Percentiles rank a stretch among this genome's conserved stretches.
These are phyloP conservation scores for Cucumis hystrix DNA, from an alignment of 306 rosid species.

Conservation along the genomic window DNA sequence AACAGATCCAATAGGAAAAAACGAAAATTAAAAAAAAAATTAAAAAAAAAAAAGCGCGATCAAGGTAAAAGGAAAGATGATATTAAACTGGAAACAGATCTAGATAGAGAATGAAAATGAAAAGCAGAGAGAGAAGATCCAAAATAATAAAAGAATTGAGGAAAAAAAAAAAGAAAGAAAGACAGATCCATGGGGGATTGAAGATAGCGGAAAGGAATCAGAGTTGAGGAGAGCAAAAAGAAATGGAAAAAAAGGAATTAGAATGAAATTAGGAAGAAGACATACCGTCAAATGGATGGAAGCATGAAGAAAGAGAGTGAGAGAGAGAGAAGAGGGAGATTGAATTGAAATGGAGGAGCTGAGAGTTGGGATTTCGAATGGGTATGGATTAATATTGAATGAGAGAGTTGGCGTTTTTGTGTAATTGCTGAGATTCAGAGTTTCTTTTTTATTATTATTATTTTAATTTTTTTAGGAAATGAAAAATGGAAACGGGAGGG, in stretches of 20 bases:
- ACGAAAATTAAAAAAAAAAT: too few species aligned
- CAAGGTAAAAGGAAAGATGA: neutral
- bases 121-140: neutral
- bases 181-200: slow-evolving; percentile 10
- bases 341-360: neutral
- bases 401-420: neutral
- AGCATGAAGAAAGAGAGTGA: neutral
- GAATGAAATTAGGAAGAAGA: neutral
- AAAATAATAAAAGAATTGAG: neutral
- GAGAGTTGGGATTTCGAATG: neutral
- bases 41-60: neutral
- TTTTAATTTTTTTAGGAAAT: neutral
- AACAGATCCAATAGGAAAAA: neutral
- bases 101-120: slow-evolving; percentile 2
- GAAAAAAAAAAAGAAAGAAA: neutral
- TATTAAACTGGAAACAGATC: neutral
- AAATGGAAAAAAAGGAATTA: neutral
- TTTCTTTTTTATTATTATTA: neutral
- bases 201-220: neutral
- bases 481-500: neutral
- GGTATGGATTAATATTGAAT: neutral
- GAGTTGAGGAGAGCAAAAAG: neutral
- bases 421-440: neutral
- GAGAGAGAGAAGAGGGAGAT: neutral
- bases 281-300: slow-evolving; percentile 5